Conservation (phyloP, 2,329 filamentous ascomycete genomes). For the Zymoseptoria passerinii region DNA sequence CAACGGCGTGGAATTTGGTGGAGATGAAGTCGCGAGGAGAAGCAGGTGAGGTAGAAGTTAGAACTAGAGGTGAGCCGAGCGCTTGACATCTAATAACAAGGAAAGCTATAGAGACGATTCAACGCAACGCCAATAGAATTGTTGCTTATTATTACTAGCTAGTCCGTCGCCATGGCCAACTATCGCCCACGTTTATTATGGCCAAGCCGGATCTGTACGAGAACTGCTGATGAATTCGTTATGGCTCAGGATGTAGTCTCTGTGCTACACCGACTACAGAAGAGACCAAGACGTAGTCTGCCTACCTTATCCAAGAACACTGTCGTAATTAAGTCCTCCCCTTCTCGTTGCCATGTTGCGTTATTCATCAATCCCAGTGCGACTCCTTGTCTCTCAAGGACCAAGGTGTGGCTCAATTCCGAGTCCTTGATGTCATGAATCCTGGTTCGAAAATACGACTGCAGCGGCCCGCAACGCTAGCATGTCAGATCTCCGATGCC, state of each 20-base stretch:
- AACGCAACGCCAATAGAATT: not conserved
- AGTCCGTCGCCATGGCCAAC: not conserved
- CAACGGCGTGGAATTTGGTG: not conserved
- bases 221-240: too few species aligned
- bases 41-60: too few species aligned
- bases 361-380: not conserved
- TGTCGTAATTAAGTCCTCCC: not conserved
- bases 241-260: too few species aligned
- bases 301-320: not conserved
- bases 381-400: not conserved
- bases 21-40: too few species aligned
- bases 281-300: not conserved
- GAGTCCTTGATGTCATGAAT: not conserved
- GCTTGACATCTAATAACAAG: not conserved
- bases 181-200: not conserved
- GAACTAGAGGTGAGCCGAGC: not conserved
- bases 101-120: not conserved
- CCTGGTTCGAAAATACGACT: not conserved
- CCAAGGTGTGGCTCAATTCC: not conserved
- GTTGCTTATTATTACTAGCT: not conserved
- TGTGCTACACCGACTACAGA: not conserved
- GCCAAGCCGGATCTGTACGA: not conserved
- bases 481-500: not conserved
- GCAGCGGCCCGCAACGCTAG: not conserved
- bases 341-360: not conserved